Conservation (phyloP, 176 grass and related monocot genomes). For the Triticum monococcum region DNA sequence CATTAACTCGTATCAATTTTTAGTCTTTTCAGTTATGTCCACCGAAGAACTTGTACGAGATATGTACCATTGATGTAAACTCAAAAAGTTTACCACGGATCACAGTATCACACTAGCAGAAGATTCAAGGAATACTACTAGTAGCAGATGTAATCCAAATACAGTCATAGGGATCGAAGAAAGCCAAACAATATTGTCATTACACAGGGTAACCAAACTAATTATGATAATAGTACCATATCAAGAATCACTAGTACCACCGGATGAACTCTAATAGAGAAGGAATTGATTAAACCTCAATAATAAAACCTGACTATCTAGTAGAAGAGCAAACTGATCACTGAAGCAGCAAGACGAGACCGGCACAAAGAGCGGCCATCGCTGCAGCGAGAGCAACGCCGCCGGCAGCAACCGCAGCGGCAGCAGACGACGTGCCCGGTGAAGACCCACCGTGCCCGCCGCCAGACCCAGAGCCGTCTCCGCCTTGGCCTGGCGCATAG, state of each 20-base stretch:
- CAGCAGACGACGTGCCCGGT: neutral
- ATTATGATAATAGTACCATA: neutral
- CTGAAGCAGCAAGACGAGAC: conserved; percentile 1
- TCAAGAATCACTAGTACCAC: neutral
- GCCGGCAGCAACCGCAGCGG: neutral
- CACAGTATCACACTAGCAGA: no score
- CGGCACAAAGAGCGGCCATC: neutral
- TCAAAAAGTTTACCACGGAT: no score
- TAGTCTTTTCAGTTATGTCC: neutral
- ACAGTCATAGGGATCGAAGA: neutral
- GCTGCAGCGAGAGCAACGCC: neutral
- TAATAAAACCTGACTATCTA: neutral
- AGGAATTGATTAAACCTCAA: neutral
- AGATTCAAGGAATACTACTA: neutral
- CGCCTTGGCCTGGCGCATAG: neutral
- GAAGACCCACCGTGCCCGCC: neutral
- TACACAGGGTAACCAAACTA: neutral
- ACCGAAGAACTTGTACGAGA: neutral
- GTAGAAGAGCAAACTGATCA: neutral
- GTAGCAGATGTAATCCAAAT: neutral
- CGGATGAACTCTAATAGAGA: neutral
- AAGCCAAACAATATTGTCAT: neutral
- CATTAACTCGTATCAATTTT: neutral
- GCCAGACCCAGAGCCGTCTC: neutral
- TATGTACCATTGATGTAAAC: no score